These are phyloP conservation scores for Lactuca saligna DNA, from an alignment of 129 eudicot species.

Conservation along the genomic window DNA sequence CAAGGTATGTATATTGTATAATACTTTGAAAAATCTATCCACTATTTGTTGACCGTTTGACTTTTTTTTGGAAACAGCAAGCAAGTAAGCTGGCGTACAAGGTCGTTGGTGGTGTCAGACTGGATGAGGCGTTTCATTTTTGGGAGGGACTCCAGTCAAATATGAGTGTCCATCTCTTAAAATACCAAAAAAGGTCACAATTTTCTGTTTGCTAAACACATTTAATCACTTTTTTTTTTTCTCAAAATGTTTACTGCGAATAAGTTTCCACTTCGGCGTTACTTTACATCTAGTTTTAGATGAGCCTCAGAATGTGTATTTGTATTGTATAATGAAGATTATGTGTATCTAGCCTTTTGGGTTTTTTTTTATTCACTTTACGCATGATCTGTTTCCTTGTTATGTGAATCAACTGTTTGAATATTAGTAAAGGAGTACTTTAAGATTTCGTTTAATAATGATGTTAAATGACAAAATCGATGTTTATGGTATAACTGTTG, in stretches of 20 bases:
- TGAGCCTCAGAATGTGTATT: not conserved
- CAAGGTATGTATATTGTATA: slow-evolving; percentile 49
- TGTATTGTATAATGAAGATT: slow-evolving; percentile 1
- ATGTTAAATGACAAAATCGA: no score
- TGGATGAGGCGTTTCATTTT: slow-evolving; percentile 88
- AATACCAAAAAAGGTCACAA: not conserved
- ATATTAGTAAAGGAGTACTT: no score
- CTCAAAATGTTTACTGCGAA: not conserved
- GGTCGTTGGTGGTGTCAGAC: slow-evolving; percentile 86
- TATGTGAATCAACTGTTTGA: not conserved
- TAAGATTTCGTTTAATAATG: no score
- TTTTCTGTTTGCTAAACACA: slow-evolving; percentile 7
- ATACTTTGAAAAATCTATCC: no score
- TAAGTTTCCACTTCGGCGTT: slow-evolving; percentile 12
- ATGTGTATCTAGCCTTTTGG: not conserved
- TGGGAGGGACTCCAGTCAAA: slow-evolving; percentile 89
- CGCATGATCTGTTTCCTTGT: not conserved
- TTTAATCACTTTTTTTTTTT: not conserved
- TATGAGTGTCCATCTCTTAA: slow-evolving; percentile 32
- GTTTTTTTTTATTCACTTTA: not conserved
- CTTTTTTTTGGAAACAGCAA: slow-evolving; percentile 53
- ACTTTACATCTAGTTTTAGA: slow-evolving; percentile 13
- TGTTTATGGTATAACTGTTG: no score
- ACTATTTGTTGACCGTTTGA: not conserved
- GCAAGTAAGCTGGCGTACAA: slow-evolving; percentile 97